These are phyloP conservation scores for Tricladium varicosporioides DNA, from an alignment of 2,329 filamentous ascomycete species.

Conservation along the genomic window DNA sequence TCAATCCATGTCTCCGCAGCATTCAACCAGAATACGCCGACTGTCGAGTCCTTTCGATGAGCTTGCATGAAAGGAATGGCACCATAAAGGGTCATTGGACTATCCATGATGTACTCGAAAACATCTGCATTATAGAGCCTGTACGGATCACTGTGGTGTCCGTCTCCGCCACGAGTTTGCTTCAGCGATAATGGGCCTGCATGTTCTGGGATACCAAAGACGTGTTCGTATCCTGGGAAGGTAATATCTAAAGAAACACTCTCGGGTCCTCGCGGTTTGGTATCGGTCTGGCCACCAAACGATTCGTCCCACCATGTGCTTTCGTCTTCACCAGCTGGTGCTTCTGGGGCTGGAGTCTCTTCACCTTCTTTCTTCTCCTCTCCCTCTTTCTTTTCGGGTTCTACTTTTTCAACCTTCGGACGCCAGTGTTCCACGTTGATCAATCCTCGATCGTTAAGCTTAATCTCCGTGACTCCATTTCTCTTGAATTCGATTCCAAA, in stretches of 20 bases:
- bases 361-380: conserved; percentile 42
- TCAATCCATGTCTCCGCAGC: conserved; percentile 97
- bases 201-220: conserved; percentile 93
- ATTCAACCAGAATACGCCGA: conserved; percentile 97
- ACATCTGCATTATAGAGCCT: conserved; percentile 95
- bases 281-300: conserved; percentile 93
- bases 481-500: conserved; percentile 85
- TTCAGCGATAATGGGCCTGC: conserved; percentile 83
- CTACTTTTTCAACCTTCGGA: conserved; percentile 66
- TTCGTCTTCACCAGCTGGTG: conserved; percentile 63
- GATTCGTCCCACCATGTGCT: conserved; percentile 97
- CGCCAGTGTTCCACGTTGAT: conserved; percentile 97
- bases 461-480: conserved; percentile 77
- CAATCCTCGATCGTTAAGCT: conserved; percentile 84
- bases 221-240: conserved; percentile 87
- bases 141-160: conserved; percentile 86
- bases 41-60: conserved; percentile 87
- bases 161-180: conserved; percentile 84
- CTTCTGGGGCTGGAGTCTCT: conserved; percentile 39
- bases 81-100: conserved; percentile 98
- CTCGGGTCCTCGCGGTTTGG: conserved; percentile 92
- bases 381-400: conserved; percentile 36
- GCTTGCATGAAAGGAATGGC: conserved; percentile 97
- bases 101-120: conserved; percentile 96
- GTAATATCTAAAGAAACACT: conserved; percentile 88